These are phyloP conservation scores for Triticum timopheevii DNA, from an alignment of 176 grass and related monocot species.

Conservation along the genomic window DNA sequence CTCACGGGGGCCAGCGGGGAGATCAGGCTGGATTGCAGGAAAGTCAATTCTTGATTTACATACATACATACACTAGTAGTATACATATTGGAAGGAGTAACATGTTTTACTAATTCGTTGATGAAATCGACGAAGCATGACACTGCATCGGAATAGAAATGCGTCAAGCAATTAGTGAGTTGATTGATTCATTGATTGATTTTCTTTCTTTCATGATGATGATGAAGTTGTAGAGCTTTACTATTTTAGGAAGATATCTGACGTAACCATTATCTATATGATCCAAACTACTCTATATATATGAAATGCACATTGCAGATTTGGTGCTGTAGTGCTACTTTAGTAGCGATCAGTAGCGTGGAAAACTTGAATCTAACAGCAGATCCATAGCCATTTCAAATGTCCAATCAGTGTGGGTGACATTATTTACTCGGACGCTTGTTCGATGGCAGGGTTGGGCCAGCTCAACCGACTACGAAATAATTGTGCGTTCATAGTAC, in stretches of 20 bases:
- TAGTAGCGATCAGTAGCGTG: background rate
- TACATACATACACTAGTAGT: too few species aligned
- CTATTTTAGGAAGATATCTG: background rate
- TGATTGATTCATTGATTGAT: background rate
- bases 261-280: background rate
- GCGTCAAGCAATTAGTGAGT: background rate
- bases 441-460: background rate
- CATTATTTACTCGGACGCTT: background rate
- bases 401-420: background rate
- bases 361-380: background rate
- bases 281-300: too few species aligned
- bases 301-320: background rate
- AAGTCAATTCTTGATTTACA: conserved; percentile 40
- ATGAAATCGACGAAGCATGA: background rate
- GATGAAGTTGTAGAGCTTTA: too few species aligned
- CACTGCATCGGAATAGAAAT: background rate
- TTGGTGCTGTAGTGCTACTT: background rate
- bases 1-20: conserved; percentile 56
- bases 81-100: too few species aligned
- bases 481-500: background rate
- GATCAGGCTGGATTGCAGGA: conserved; percentile 78
- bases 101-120: background rate
- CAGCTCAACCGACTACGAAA: background rate
- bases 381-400: too few species aligned
- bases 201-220: background rate